Conservation (phyloP, 2,329 filamentous ascomycete species). For the Magnaporthiopsis incrustans region DNA sequence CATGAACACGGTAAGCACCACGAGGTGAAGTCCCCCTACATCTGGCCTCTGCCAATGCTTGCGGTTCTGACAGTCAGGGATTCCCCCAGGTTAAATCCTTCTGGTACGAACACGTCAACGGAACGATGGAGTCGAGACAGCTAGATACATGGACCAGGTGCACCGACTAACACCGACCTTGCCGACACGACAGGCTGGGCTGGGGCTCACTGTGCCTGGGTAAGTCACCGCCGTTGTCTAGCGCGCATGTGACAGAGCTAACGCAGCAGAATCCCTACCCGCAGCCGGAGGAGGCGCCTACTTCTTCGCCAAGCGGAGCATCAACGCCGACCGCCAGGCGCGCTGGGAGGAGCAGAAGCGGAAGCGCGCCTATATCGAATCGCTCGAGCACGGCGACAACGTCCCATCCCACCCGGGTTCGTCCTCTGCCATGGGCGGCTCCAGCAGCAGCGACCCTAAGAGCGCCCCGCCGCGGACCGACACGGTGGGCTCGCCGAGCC, state of each 20-base stretch:
- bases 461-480: slow-evolving; percentile 46
- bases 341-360: slow-evolving; percentile 60
- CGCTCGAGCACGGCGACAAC: slow-evolving; percentile 42
- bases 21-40: not conserved
- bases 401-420: slow-evolving; percentile 26
- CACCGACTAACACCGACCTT: slow-evolving; percentile 7
- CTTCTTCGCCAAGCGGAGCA: slow-evolving; percentile 88
- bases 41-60: slow-evolving; percentile 19
- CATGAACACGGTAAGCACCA: slow-evolving; percentile 13
- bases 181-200: slow-evolving; percentile 57
- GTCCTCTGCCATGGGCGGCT: slow-evolving; percentile 29
- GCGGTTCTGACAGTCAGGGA: slow-evolving; percentile 19
- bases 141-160: not conserved
- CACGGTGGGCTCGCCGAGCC: slow-evolving; percentile 53
- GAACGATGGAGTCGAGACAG: not conserved
- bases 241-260: slow-evolving; percentile 1
- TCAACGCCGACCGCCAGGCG: slow-evolving; percentile 79
- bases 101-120: slow-evolving; percentile 41
- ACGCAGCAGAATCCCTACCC: slow-evolving; percentile 8
- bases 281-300: slow-evolving; percentile 84
- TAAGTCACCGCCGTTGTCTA: slow-evolving; percentile 32
- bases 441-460: slow-evolving; percentile 10
- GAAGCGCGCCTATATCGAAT: slow-evolving; percentile 51
- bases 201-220: slow-evolving; percentile 85
- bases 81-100: slow-evolving; percentile 49